phyloP scores from a whole-genome alignment of 306 rosid genomes.

The Fragaria vesca region DNA sequence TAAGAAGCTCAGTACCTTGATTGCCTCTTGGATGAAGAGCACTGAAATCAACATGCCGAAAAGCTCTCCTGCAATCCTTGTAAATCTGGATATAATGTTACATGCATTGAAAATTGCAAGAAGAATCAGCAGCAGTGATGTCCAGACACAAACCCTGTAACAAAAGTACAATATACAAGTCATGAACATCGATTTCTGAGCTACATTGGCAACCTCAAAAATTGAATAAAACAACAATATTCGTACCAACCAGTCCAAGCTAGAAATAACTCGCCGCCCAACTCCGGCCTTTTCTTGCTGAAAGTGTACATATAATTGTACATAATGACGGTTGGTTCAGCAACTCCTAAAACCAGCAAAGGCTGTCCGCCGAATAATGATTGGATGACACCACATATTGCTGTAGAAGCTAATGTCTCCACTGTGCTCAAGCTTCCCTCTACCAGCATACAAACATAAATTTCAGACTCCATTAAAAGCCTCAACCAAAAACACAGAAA shows the following conservation, averaged over 20 bases:
- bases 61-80: conserved; percentile 86
- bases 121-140: conserved; percentile 63
- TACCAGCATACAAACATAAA: conserved; percentile 22
- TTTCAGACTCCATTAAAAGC: background rate
- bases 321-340: conserved; percentile 94
- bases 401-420: conserved; percentile 85
- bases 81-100: conserved; percentile 62
- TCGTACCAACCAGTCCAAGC: conserved; percentile 91
- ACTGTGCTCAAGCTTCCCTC: conserved; percentile 90
- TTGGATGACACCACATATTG: conserved; percentile 87
- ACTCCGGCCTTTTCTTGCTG: conserved; percentile 48
- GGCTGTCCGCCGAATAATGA: conserved; percentile 91
- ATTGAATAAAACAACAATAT: background rate
- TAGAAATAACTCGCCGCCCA: conserved; percentile 63
- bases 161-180: background rate
- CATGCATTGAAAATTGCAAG: conserved; percentile 80
- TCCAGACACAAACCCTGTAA: conserved; percentile 88
- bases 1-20: conserved; percentile 44
- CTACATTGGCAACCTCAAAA: background rate
- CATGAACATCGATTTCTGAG: background rate
- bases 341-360: conserved; percentile 78
- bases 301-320: conserved; percentile 77
- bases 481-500: background rate
- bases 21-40: conserved; percentile 84
- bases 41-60: conserved; percentile 87